Conservation (phyloP, 345 rosid species). For the Cardamine resedifolia region DNA sequence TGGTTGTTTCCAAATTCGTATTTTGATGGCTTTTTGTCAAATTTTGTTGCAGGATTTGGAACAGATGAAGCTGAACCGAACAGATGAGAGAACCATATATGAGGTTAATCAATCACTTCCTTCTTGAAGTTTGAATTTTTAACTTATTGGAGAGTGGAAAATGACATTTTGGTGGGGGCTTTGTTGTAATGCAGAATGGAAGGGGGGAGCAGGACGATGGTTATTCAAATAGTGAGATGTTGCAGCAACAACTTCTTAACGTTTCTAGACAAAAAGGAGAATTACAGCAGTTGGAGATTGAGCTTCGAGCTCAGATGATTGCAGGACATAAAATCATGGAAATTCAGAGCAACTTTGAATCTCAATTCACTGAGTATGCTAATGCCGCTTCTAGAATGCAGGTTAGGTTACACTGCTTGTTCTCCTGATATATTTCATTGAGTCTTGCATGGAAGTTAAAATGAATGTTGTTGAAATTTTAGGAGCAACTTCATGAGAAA, state of each 20-base stretch:
- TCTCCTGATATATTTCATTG: background rate
- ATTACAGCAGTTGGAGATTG: slow-evolving; percentile 70
- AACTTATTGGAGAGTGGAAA: background rate
- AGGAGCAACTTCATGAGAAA: slow-evolving; percentile 82
- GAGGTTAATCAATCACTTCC: slow-evolving; percentile 66
- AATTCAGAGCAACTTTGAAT: slow-evolving; percentile 56
- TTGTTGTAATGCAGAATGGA: slow-evolving; percentile 69
- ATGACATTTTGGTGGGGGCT: background rate
- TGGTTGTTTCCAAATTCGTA: background rate
- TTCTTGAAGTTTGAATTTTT: background rate
- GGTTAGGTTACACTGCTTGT: slow-evolving; percentile 39
- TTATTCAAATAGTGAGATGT: slow-evolving; percentile 47
- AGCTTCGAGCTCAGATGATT: slow-evolving; percentile 68
- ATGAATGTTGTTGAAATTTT: slow-evolving; percentile 17
- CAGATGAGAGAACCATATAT: slow-evolving; percentile 71
- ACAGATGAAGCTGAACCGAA: slow-evolving; percentile 52
- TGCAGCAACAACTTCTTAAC: slow-evolving; percentile 61
- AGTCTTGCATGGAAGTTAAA: background rate
- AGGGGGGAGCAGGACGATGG: slow-evolving; percentile 70
- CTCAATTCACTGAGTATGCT: slow-evolving; percentile 62
- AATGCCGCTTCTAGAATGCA: slow-evolving; percentile 60
- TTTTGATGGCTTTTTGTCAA: background rate
- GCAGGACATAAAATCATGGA: slow-evolving; percentile 67
- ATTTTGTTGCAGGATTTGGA: slow-evolving; percentile 50
- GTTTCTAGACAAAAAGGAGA: slow-evolving; percentile 69